These are phyloP conservation scores for Globisporangium yorkense DNA, from an alignment of 352 stramenopile genomes.

Conservation along the genomic window DNA sequence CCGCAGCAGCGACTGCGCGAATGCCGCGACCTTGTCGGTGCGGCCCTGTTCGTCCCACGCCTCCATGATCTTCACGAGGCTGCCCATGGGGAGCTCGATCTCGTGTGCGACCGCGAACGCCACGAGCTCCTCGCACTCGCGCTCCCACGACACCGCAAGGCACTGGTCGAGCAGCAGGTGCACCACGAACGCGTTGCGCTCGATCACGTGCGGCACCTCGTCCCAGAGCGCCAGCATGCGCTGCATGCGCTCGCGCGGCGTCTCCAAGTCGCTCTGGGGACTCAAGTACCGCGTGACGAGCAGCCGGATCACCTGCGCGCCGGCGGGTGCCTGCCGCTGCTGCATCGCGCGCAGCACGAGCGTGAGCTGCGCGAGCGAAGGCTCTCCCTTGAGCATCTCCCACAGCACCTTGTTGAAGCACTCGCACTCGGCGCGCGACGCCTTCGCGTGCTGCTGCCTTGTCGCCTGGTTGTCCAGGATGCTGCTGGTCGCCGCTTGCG, in stretches of 20 bases:
- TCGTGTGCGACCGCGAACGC: conserved; percentile 13
- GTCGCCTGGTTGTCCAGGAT: conserved; percentile 5
- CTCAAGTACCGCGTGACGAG: conserved; percentile 13
- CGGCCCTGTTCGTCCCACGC: conserved; percentile 6
- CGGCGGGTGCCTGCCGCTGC: conserved; percentile 2
- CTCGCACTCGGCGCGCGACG: conserved; percentile 9
- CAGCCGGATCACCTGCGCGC: conserved; percentile 17
- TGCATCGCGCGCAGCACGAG: conserved; percentile 22
- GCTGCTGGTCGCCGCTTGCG: neutral
- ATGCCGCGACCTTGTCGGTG: conserved; percentile 8
- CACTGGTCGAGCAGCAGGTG: conserved; percentile 37
- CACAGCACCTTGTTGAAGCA: conserved; percentile 27
- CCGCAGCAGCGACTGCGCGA: conserved; percentile 11
- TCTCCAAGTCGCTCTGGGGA: no score
- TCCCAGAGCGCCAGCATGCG: conserved; percentile 33
- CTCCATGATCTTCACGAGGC: conserved; percentile 16
- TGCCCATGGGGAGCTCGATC: conserved; percentile 17
- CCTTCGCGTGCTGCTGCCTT: neutral
- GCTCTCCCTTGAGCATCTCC: conserved; percentile 25
- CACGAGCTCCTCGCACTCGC: conserved; percentile 16
- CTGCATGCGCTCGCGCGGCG: conserved; percentile 17
- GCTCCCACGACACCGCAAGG: conserved; percentile 15
- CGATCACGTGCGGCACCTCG: conserved; percentile 24
- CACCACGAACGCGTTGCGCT: conserved; percentile 36
- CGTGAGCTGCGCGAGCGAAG: conserved; percentile 16